Evolutionary conservation across 2,329 filamentous ascomycete genomes (phyloP).

Genomic region (Phialemoniopsis sp.): DNA sequence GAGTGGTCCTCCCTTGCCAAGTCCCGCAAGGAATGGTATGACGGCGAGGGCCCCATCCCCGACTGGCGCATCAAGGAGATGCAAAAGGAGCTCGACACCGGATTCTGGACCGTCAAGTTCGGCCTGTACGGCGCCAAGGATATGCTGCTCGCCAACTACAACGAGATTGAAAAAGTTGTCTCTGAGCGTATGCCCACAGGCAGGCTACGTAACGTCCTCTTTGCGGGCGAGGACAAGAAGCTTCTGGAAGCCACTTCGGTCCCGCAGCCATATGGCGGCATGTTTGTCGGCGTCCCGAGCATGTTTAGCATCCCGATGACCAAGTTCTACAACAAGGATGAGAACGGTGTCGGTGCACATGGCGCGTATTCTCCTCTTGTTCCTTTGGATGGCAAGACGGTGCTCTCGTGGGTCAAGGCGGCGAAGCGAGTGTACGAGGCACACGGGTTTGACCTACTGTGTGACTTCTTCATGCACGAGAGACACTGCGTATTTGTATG

Average conservation of each 20-base stretch:
- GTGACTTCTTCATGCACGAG: conserved; percentile 40
- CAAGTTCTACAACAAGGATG: conserved; percentile 17
- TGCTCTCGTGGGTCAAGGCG: conserved; percentile 30
- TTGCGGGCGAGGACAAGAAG: conserved; percentile 4
- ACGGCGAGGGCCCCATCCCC: conserved; percentile 6
- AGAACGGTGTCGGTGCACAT: conserved; percentile 18
- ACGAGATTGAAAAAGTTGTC: conserved; percentile 4
- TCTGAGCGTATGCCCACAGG: conserved; percentile 4
- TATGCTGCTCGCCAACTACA: conserved; percentile 6
- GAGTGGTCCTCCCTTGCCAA: background rate
- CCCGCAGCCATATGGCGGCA: conserved; percentile 16
- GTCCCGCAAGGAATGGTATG: conserved; percentile 5
- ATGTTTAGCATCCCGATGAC: conserved; percentile 24
- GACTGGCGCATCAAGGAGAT: conserved; percentile 7
- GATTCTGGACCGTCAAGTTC: conserved; percentile 7
- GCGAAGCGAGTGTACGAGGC: conserved; percentile 31
- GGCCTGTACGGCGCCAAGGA: conserved; percentile 7
- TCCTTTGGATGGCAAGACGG: conserved; percentile 18
- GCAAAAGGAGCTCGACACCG: conserved; percentile 4
- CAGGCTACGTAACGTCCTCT: conserved; percentile 2
- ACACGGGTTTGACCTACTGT: conserved; percentile 31
- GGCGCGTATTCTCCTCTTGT: conserved; percentile 21
- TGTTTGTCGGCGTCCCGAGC: conserved; percentile 21
- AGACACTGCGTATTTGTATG: conserved; percentile 36
- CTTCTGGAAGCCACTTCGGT: conserved; percentile 11